Conservation (phyloP, 306 rosid species). For the Luffa aegyptiaca region DNA sequence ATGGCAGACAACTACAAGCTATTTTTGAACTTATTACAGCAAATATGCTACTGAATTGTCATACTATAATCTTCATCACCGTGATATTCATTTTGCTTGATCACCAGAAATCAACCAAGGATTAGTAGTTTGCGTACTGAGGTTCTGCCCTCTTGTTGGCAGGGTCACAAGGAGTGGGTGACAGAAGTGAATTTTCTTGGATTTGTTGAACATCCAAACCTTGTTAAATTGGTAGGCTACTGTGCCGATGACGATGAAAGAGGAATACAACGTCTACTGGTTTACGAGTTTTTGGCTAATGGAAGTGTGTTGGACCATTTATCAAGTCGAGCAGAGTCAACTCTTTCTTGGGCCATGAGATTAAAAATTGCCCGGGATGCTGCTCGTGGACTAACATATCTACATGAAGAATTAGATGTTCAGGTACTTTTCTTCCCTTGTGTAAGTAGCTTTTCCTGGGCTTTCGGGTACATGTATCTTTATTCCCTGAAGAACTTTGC, state of each 20-base stretch:
- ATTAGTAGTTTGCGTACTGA: not conserved
- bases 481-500: not conserved
- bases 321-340: conserved; percentile 41
- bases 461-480: not conserved
- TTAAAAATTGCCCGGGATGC: conserved; percentile 81
- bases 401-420: conserved; percentile 87
- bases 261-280: conserved; percentile 87
- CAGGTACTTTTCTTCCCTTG: conserved; percentile 43
- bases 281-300: conserved; percentile 82
- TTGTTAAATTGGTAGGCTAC: conserved; percentile 87
- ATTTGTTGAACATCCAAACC: conserved; percentile 91
- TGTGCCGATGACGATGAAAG: conserved; percentile 98
- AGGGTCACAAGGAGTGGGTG: conserved; percentile 99
- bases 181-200: conserved; percentile 98
- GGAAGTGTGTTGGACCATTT: conserved; percentile 76
- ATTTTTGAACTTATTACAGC: not conserved
- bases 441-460: not conserved
- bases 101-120: not conserved
- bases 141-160: not conserved
- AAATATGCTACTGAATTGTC: not conserved
- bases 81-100: not conserved
- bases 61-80: not conserved
- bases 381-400: conserved; percentile 81
- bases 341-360: conserved; percentile 78
- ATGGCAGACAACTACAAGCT: not conserved